Percentiles rank a stretch among this genome's conserved stretches.
These are phyloP conservation scores for Batkoa obscura DNA, from an alignment of 371 early-diverging fungal genomes.

Conservation along the genomic window DNA sequence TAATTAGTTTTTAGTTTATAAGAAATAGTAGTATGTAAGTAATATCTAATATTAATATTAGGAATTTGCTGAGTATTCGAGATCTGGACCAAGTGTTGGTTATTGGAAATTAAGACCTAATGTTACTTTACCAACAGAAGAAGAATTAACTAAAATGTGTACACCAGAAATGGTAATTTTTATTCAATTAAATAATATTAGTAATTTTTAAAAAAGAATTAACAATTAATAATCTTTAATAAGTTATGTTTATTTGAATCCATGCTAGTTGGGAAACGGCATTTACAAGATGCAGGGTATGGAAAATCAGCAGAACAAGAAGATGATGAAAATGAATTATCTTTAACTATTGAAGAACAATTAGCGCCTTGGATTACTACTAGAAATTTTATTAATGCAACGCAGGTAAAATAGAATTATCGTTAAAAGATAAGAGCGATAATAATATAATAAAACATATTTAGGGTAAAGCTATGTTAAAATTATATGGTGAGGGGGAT, in stretches of 20 bases:
- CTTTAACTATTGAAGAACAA: conserved; percentile 74
- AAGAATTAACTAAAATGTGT: conserved; percentile 83
- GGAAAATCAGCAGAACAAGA: conserved; percentile 37
- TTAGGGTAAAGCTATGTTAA: conserved; percentile 76
- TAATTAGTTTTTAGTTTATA: neutral
- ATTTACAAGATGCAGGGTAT: conserved; percentile 88
- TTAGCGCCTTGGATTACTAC: conserved; percentile 95
- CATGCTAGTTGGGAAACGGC: conserved; percentile 90
- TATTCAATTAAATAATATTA: too few species aligned
- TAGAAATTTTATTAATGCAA: conserved; percentile 85
- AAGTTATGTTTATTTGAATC: conserved; percentile 88
- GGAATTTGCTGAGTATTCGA: conserved; percentile 91
- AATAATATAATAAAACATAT: too few species aligned
- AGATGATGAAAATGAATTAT: conserved; percentile 47
- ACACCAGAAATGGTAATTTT: conserved; percentile 84
- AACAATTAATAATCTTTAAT: neutral
- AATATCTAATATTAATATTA: neutral
- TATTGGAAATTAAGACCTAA: conserved; percentile 84
- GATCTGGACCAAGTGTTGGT: conserved; percentile 77
- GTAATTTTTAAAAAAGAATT: too few species aligned
- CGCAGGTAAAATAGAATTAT: conserved; percentile 21
- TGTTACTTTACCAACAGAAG: conserved; percentile 73
- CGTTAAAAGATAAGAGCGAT: conserved; percentile 2
- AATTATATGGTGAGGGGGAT: conserved; percentile 88
- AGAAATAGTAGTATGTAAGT: too few species aligned